Base-by-base conservation (phyloP, 176 grass and related monocot genomes). In the Stipa capillata region DNA sequence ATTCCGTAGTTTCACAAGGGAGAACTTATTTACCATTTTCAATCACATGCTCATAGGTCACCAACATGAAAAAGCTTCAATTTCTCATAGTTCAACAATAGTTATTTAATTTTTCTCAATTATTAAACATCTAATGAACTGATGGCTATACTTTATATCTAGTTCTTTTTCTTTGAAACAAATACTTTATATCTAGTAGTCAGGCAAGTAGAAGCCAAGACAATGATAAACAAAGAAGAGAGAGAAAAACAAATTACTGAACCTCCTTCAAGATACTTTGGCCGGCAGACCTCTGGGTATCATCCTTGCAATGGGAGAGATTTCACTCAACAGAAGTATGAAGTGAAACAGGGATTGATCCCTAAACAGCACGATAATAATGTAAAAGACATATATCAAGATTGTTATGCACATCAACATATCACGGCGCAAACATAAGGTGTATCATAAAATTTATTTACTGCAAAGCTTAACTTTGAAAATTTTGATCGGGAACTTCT, bases 241-340 rank as follows among this genome's bases (percentile, higher is more conserved):
- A 8, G 10, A 34, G n/a, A 49, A 73, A 23, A 31, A 69, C 28
- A 81, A n/a, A 76, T 29, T 66, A 29, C 42, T 69, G 56, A 54
- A 96, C 93, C 93, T 96, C 86, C 73, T 92, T 96, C 74, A 96
- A 72, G 82, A 78, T 82, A 47, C n/a, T 85, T 77, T 83, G 73
- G 84, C 79, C 57, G 37, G 78, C 84, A 83, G 73, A 59, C 66
- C 89, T 90, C 74, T 92, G 89, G 16, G 68, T 73, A 77, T 96
- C 93, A 78, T 88, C 85, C 82, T 92, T 92, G 85, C 93, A 96
- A 40, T 74, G 84, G 50, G 78, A 73, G 81, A 96, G 84, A 79
- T 88, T 85, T 56, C 93, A 69, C 32, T 87, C 81, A 56, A 92
- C 89, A 49, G 90, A 96, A 75, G 84, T 83, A 80, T 69, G 76